phyloP scores from a whole-genome alignment of 1,139 yeast species.

The Lodderomyces orthopsilosis region DNA sequence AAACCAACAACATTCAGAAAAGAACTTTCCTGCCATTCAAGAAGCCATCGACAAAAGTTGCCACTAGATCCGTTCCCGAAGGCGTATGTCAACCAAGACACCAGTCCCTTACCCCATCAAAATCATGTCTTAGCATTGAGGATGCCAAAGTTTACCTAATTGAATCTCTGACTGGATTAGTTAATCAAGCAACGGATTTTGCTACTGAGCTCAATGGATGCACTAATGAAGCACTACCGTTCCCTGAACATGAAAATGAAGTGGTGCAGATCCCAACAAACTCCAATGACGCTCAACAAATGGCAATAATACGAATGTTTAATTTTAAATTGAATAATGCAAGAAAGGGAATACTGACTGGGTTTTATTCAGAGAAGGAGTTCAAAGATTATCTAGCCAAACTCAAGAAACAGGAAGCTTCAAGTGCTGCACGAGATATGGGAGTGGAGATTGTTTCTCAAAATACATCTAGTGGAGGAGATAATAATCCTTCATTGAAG shows the following conservation, averaged over 20 bases:
- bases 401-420: not conserved
- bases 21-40: constrained; percentile 8
- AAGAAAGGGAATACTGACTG: constrained; percentile 13
- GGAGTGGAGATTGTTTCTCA: constrained; percentile 18
- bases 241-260: constrained; percentile 59
- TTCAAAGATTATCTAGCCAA: constrained; percentile 21
- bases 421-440: not conserved
- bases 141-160: constrained; percentile 47
- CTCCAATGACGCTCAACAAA: constrained; percentile 34
- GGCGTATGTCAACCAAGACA: constrained; percentile 47
- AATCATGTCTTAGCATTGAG: constrained; percentile 6
- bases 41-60: not conserved
- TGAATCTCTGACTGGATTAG: constrained; percentile 63
- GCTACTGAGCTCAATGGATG: constrained; percentile 73
- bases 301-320: constrained; percentile 57
- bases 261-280: constrained; percentile 67
- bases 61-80: constrained; percentile 8
- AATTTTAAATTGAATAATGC: constrained; percentile 19
- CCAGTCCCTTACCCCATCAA: constrained; percentile 8
- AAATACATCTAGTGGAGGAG: not conserved
- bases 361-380: constrained; percentile 34
- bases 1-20: constrained; percentile 11
- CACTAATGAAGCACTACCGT: constrained; percentile 60
- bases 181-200: constrained; percentile 69
- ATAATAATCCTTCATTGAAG: not conserved